Base-by-base conservation (phyloP, 2,329 filamentous ascomycete species). In the Xylariaceae sp. region DNA sequence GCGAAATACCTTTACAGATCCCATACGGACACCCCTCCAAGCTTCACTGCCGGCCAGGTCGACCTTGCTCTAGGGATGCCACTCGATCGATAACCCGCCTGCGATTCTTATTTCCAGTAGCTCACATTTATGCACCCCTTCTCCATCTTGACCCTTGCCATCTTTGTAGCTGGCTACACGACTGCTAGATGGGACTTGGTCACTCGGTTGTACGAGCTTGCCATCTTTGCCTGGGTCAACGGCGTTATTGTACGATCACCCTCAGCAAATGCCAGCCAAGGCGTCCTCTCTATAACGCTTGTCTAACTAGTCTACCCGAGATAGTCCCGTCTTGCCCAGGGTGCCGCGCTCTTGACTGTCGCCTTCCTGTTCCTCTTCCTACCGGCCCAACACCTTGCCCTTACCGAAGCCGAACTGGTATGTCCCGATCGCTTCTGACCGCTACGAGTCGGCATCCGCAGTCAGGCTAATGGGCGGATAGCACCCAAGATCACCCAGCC, bases 81-180 rank as follows among this genome's bases (percentile, higher is more conserved):
- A 48, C 45, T 46, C 43, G 38, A 38, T 42, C 39, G 33, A 47
- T 44, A 34, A 61, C 63, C 66, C 59, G 65, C 67, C 61, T 68
- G 77, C 73, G 23, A 19, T 34, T 23, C 47, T 39, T 31, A 21
- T 37, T 5, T 26, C 35, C 18, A 14, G 24, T 31, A 40, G 31
- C 36, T 41, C 37, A 35, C 35, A 51, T 57, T 52, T 75, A 97
- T 97, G 90, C 89, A 96, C 88, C 88, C 89, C 60, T 96, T 97
- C 73, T 97, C 90, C 50, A 73, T 90, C 65, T 78, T 96, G 66
- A 94, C 89, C 59, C 81, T 95, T 70, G 88, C 85, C 70, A 96
- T 98, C 72, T 98, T 98, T 73, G 85, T 97, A 76, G 90, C 92
- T 71, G 92, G 92, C 67, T 98, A 98, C 76, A 97, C 90, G 65